Conservation (phyloP, 768 basidiomycete species). For the Leccinum variicolor region DNA sequence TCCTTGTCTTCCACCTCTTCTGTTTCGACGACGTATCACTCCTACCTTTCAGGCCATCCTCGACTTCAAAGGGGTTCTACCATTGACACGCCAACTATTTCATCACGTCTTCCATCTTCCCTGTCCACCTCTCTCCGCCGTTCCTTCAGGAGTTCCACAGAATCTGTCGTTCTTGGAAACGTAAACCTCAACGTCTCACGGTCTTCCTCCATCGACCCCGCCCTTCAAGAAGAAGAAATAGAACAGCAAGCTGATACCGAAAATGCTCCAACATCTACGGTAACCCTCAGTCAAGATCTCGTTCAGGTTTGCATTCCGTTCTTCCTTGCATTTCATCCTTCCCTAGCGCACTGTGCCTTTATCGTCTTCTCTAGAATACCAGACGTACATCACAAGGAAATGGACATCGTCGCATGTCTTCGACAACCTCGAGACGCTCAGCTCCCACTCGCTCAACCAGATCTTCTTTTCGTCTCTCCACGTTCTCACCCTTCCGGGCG, state of each 20-base stretch:
- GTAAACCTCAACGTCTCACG: conserved; percentile 24
- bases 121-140: conserved; percentile 22
- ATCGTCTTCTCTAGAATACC: conserved; percentile 16
- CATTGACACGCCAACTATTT: conserved; percentile 18
- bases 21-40: conserved; percentile 18
- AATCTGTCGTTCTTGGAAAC: conserved; percentile 26
- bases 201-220: conserved; percentile 16
- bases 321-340: neutral
- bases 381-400: conserved; percentile 15
- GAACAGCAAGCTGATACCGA: conserved; percentile 10
- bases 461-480: conserved; percentile 24
- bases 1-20: conserved; percentile 20
- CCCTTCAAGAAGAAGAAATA: conserved; percentile 14
- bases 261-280: conserved; percentile 3
- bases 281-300: conserved; percentile 29
- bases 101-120: conserved; percentile 11
- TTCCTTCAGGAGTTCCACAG: conserved; percentile 19
- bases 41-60: conserved; percentile 12
- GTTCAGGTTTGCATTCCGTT: conserved; percentile 21
- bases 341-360: neutral
- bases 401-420: conserved; percentile 20
- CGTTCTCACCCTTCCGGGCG: conserved; percentile 11
- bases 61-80: conserved; percentile 1
- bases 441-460: conserved; percentile 4
- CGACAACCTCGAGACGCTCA: conserved; percentile 19